Conservation (phyloP, 768 basidiomycete species). For the Leucocoprinus birnbaumii region DNA sequence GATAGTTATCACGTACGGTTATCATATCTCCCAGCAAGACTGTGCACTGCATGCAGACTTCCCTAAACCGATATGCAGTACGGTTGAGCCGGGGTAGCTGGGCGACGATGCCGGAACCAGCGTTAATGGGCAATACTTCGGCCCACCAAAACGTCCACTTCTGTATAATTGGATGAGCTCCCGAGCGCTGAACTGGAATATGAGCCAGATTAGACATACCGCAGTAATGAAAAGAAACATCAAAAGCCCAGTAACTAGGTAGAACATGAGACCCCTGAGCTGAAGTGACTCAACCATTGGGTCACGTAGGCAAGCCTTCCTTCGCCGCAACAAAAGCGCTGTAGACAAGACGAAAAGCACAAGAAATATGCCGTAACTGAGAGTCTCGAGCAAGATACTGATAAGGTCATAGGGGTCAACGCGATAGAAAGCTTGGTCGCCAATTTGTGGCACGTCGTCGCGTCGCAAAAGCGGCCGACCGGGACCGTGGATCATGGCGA, state of each 20-base stretch:
- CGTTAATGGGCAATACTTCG: not conserved
- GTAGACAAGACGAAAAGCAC: not conserved
- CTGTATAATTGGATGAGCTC: too few relatives aligned
- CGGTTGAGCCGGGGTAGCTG: not conserved
- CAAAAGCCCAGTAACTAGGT: not conserved
- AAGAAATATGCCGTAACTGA: not conserved
- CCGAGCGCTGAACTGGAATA: too few relatives aligned
- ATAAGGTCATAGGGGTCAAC: constrained; percentile 3
- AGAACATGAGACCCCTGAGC: constrained; percentile 1
- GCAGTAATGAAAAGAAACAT: not conserved
- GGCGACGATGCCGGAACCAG: not conserved
- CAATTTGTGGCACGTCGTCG: too few relatives aligned
- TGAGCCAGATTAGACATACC: too few relatives aligned
- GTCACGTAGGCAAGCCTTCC: not conserved
- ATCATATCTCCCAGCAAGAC: not conserved
- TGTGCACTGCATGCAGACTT: not conserved
- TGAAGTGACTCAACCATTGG: not conserved
- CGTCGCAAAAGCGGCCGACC: too few relatives aligned
- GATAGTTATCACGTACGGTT: not conserved
- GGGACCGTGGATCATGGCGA: too few relatives aligned
- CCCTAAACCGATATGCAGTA: not conserved
- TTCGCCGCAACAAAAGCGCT: not conserved
- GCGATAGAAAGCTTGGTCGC: not conserved
- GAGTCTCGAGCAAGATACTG: not conserved
- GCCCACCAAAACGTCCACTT: constrained; percentile 4